Evolutionary conservation across 305 asterid species (phyloP).

Genomic region (Fraxinus dipetala): DNA sequence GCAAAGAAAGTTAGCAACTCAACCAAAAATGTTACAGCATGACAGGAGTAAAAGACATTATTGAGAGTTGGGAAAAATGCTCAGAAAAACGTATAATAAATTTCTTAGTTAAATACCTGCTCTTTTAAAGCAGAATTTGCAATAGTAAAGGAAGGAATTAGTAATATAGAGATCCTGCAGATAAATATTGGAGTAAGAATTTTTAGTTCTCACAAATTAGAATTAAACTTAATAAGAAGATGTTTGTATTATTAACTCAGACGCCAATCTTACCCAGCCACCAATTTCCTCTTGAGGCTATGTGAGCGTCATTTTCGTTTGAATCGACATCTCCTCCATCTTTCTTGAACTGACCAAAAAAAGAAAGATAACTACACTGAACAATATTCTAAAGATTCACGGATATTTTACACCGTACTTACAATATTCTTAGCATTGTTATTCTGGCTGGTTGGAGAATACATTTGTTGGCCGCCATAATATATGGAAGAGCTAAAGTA

Average conservation of each 20-base stretch:
- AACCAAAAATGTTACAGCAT: neutral
- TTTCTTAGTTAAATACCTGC: slow-evolving; percentile 20
- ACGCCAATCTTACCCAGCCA: slow-evolving; percentile 61
- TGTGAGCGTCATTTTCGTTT: slow-evolving; percentile 38
- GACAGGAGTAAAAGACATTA: neutral
- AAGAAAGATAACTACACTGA: neutral
- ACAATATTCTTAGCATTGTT: slow-evolving; percentile 29
- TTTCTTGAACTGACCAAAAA: slow-evolving; percentile 45
- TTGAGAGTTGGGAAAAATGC: neutral
- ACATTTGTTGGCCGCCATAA: slow-evolving; percentile 71
- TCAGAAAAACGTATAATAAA: neutral
- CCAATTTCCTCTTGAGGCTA: slow-evolving; percentile 82
- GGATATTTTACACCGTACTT: slow-evolving; percentile 21
- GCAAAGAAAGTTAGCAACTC: neutral
- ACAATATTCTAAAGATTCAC: neutral
- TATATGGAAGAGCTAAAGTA: slow-evolving; percentile 70
- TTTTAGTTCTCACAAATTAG: neutral
- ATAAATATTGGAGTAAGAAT: neutral
- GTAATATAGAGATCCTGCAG: slow-evolving; percentile 56
- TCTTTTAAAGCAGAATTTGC: slow-evolving; percentile 2
- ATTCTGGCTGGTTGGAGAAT: slow-evolving; percentile 34
- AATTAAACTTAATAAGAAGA: neutral
- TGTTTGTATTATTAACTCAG: neutral
- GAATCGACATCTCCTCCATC: slow-evolving; percentile 39
- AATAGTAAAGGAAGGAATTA: slow-evolving; percentile 4